Evolutionary conservation across 2,329 filamentous ascomycete species (phyloP).

Genomic region (Mycosphaerella arachidis): DNA sequence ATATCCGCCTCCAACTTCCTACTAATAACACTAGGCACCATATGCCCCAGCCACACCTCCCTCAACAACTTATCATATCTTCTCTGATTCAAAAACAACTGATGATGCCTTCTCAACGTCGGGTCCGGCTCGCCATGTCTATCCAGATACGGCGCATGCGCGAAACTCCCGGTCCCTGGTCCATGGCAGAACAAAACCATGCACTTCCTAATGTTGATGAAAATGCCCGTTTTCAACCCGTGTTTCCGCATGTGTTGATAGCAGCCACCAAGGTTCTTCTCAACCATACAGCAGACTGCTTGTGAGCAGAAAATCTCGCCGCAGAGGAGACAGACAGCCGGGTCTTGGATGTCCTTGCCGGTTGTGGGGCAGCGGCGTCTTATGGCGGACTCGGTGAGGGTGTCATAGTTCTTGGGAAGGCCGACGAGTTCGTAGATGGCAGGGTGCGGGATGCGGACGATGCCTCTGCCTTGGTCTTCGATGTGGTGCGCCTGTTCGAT

Average conservation of each 20-base stretch:
- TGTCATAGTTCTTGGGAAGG: constrained; percentile 85
- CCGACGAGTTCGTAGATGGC: constrained; percentile 92
- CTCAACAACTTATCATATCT: constrained; percentile 85
- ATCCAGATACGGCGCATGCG: constrained; percentile 87
- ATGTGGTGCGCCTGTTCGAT: constrained; percentile 53
- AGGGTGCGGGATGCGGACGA: constrained; percentile 65
- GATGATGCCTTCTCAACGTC: constrained; percentile 77
- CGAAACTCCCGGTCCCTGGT: constrained; percentile 74
- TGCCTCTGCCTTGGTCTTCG: constrained; percentile 17
- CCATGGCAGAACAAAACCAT: constrained; percentile 78
- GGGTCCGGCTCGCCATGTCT: constrained; percentile 92
- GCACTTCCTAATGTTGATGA: constrained; percentile 96
- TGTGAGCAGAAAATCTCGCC: constrained; percentile 96
- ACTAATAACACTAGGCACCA: constrained; percentile 82
- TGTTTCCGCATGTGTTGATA: constrained; percentile 90
- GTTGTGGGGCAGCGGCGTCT: constrained; percentile 79
- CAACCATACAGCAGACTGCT: constrained; percentile 75
- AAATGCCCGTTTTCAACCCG: constrained; percentile 83
- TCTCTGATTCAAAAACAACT: constrained; percentile 88
- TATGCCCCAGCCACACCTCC: constrained; percentile 80
- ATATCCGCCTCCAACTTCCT: constrained; percentile 90
- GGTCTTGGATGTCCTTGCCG: constrained; percentile 85
- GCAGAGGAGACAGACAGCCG: constrained; percentile 88
- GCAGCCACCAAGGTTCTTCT: constrained; percentile 66
- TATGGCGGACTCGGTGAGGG: constrained; percentile 86